A percentile compares a stretch with the other conserved stretches of the same genome.
These are phyloP conservation scores for Aspergillus puulaauensis DNA, from an alignment of 2,329 filamentous ascomycete genomes.

Conservation along the genomic window DNA sequence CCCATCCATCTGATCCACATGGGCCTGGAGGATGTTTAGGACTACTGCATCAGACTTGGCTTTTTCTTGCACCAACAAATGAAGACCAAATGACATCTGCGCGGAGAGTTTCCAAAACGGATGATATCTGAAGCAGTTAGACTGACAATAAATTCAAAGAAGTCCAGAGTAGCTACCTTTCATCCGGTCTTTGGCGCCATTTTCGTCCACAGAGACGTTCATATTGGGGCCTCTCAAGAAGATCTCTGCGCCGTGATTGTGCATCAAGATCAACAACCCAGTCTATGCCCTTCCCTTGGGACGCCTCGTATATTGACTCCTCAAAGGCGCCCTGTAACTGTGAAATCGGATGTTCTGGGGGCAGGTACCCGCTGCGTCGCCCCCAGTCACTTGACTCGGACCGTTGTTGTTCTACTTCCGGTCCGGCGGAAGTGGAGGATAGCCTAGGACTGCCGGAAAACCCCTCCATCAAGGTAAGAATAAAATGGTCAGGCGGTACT, in stretches of 20 bases:
- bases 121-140: constrained; percentile 60
- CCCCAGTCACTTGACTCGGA: constrained; percentile 3
- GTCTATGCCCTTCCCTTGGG: constrained; percentile 21
- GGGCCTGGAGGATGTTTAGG: constrained; percentile 81
- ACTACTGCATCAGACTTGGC: constrained; percentile 89
- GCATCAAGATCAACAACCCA: constrained; percentile 39
- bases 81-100: constrained; percentile 91
- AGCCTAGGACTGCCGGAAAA: not conserved
- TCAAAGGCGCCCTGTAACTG: constrained; percentile 47
- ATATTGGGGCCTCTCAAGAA: constrained; percentile 67
- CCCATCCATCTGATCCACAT: constrained; percentile 91
- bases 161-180: constrained; percentile 40
- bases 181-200: constrained; percentile 74
- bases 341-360: constrained; percentile 41
- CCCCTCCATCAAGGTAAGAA: constrained; percentile 4
- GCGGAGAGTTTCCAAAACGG: constrained; percentile 86
- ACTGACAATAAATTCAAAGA: not conserved
- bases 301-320: constrained; percentile 45
- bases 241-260: constrained; percentile 58
- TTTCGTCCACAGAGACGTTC: constrained; percentile 69
- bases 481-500: not conserved
- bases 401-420: constrained; percentile 4
- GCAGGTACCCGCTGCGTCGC: constrained; percentile 9
- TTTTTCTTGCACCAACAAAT: constrained; percentile 78
- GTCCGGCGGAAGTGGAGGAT: constrained; percentile 5